These are phyloP conservation scores for Neurospora pannonica DNA, from an alignment of 495 filamentous ascomycete genomes.

Conservation along the genomic window DNA sequence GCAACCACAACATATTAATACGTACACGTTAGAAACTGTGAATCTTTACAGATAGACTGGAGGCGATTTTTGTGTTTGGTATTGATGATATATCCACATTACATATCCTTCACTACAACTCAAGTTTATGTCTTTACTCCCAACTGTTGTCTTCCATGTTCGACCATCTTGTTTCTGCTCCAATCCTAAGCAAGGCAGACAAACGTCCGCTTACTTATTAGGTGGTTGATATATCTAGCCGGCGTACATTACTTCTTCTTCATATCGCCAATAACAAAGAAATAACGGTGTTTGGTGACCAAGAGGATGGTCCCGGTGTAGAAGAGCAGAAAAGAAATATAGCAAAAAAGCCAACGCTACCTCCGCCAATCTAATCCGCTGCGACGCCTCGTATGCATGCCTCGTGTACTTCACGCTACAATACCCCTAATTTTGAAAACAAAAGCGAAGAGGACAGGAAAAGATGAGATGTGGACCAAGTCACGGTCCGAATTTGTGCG, in stretches of 20 bases:
- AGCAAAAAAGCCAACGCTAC: not conserved
- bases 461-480: not conserved
- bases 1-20: not conserved
- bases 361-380: not conserved
- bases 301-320: not conserved
- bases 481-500: not conserved
- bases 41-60: not conserved
- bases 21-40: not conserved
- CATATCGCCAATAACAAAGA: not conserved
- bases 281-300: not conserved
- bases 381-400: not conserved
- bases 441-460: not conserved
- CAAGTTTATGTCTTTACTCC: not conserved
- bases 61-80: not conserved
- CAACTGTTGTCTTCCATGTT: not conserved
- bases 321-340: not conserved
- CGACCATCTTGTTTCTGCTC: not conserved
- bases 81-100: not conserved
- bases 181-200: not conserved
- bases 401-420: constrained; percentile 8
- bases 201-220: not conserved
- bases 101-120: not conserved
- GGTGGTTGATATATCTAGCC: not conserved
- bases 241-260: not conserved
- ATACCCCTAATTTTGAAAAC: not conserved